Percentiles rank a stretch among this genome's conserved stretches.
phyloP scores from a whole-genome alignment of 2,329 filamentous ascomycete genomes.

The Podosphaera leucotricha region DNA sequence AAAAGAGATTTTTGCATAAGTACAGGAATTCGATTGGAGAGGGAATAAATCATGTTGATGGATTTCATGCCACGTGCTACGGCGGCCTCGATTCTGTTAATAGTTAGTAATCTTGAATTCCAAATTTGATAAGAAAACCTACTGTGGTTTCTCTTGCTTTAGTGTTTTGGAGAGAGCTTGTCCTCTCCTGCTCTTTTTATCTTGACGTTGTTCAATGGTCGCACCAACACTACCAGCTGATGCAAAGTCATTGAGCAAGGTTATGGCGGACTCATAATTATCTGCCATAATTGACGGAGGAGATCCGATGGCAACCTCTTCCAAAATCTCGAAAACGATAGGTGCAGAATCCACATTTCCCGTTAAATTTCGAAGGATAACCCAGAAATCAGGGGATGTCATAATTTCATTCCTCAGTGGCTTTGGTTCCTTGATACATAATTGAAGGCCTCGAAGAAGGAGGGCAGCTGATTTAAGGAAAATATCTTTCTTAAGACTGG shows the following conservation, averaged over 20 bases:
- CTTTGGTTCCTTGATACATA: slow-evolving; percentile 56
- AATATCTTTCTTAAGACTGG: slow-evolving; percentile 57
- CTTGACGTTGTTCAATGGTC: slow-evolving; percentile 42
- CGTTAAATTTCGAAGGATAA: slow-evolving; percentile 56
- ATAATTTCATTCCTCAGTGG: slow-evolving; percentile 78
- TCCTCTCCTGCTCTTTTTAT: slow-evolving; percentile 22
- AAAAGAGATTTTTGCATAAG: slow-evolving; percentile 87
- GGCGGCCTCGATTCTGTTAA: slow-evolving; percentile 38
- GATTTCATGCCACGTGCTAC: slow-evolving; percentile 61
- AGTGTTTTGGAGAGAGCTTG: slow-evolving; percentile 21
- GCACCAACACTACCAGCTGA: slow-evolving; percentile 55
- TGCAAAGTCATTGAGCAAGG: slow-evolving; percentile 72
- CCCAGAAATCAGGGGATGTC: slow-evolving; percentile 94
- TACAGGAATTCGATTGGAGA: slow-evolving; percentile 60
- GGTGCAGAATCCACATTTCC: slow-evolving; percentile 45
- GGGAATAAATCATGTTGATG: slow-evolving; percentile 55
- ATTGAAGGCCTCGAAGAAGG: slow-evolving; percentile 53
- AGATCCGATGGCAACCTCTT: slow-evolving; percentile 46
- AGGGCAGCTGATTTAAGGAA: slow-evolving; percentile 54
- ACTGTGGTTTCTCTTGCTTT: slow-evolving; percentile 26
- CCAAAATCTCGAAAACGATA: slow-evolving; percentile 68
- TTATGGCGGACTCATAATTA: slow-evolving; percentile 78
- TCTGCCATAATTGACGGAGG: slow-evolving; percentile 75
- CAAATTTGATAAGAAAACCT: slow-evolving; percentile 11
- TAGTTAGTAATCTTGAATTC: slow-evolving; percentile 4